A percentile compares a stretch with the other conserved stretches of the same genome.
phyloP scores from a whole-genome alignment of 805 yeast genomes.

The Osmozyma mogii region DNA sequence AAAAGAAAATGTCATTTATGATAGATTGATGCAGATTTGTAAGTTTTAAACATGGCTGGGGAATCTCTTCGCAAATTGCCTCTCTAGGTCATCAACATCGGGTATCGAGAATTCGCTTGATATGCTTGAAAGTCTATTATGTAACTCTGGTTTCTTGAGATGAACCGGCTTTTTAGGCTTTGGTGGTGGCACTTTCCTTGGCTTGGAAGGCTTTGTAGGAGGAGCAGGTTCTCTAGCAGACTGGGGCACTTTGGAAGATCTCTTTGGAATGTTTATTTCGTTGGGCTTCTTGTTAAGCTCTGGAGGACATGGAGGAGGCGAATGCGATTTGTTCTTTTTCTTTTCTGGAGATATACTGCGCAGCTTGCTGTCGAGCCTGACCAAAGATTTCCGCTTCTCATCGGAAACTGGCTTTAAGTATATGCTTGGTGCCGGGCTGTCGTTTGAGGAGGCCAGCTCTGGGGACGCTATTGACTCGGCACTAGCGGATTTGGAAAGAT shows the following conservation, averaged over 20 bases:
- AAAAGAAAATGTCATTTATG: not conserved
- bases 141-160: slow-evolving; percentile 33
- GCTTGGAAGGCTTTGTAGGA: slow-evolving; percentile 1
- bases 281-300: slow-evolving; percentile 7
- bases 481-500: slow-evolving; percentile 17
- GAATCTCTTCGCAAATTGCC: slow-evolving; percentile 47
- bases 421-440: not conserved
- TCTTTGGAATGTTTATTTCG: no score
- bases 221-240: no score
- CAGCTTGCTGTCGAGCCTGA: not conserved
- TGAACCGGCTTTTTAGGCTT: slow-evolving; percentile 60
- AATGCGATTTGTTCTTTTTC: slow-evolving; percentile 3
- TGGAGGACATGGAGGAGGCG: slow-evolving; percentile 33
- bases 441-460: slow-evolving; percentile 1
- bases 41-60: slow-evolving; percentile 46
- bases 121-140: slow-evolving; percentile 21
- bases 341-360: slow-evolving; percentile 1
- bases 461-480: slow-evolving; percentile 12
- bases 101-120: slow-evolving; percentile 38
- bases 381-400: no score
- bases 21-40: not conserved
- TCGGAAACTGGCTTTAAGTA: not conserved
- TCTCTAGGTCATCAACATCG: slow-evolving; percentile 54
- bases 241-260: no score
- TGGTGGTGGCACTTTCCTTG: slow-evolving; percentile 42